Evolutionary conservation across 257 asterid genomes (phyloP), one percentile per base, ranked within the genome.

Genomic region (Avicennia marina): DNA sequence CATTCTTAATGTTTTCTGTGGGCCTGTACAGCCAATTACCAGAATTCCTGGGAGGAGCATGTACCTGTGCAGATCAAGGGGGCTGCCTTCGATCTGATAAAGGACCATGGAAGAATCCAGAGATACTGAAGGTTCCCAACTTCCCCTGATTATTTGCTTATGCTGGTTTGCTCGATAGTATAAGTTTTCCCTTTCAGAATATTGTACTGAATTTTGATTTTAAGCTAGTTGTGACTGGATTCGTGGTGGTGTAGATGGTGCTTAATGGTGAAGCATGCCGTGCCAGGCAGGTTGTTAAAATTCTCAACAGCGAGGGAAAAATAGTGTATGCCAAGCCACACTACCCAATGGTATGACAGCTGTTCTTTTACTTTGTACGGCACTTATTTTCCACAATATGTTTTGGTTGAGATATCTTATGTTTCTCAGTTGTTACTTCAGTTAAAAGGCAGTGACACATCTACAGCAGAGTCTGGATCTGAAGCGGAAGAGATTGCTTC

Each of bases 301-400:
- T 93, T 72, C 20, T 86, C 66, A 89, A 82, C 77, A 84, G 95
- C 60, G 97, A 86, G 34, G 99, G 99, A 54, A 94, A 89, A 82
- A 85, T 94, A 36, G 95, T 94, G 17, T 86, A 84, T 67, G 99
- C 90, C 42, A 93, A 89, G 75, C 97, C 99, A 67, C 88, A 78
- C 22, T 81, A 74, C 59, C 74, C 81, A 39, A 72, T 60, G 90
- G 97, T 93, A 81, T 62, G 74, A 9, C 16, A 46, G 50, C 56
- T 26, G 4, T 17, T 19, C 21, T 49, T 56, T 58, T 54, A 15
- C 64, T 38, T 41, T 34, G 38, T 53, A n/a, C 20, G 51, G 58
- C 13, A 19, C 39, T 58, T 9, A 2, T 26, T 36, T 64, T n/a
- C n/a, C 36, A 36, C 8, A 33, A 7, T 27, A 9, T 65, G 32